Percentiles rank a stretch among this genome's conserved stretches.
phyloP scores from a whole-genome alignment of 176 grass and related monocot species.

The Oryza australiensis region DNA sequence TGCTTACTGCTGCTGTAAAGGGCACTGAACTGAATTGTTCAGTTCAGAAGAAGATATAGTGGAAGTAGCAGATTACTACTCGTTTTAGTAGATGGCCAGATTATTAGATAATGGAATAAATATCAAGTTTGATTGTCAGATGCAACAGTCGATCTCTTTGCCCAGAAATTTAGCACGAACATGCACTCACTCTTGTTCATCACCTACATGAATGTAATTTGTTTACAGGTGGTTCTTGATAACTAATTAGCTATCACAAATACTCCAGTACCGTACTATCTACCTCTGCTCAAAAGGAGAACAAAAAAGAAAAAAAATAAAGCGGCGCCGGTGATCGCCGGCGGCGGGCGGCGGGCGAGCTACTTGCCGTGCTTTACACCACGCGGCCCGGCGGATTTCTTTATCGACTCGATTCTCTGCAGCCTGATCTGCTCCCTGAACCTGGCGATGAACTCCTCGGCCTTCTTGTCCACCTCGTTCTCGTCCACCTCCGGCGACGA shows the following conservation, averaged over 20 bases:
- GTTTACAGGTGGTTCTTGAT: slow-evolving; percentile 47
- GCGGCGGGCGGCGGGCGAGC: slow-evolving; percentile 12
- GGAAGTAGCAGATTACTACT: not conserved
- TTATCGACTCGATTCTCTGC: slow-evolving; percentile 88
- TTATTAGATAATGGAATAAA: not conserved
- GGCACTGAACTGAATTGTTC: not conserved
- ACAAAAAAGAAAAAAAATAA: not conserved
- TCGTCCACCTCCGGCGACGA: slow-evolving; percentile 51
- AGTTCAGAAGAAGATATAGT: not conserved
- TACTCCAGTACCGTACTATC: not conserved
- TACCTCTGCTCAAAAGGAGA: slow-evolving; percentile 15
- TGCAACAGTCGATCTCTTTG: not conserved
- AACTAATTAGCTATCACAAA: slow-evolving; percentile 21
- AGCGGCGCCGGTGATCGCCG: not conserved
- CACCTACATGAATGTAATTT: slow-evolving; percentile 41
- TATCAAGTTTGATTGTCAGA: not conserved
- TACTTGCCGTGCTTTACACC: slow-evolving; percentile 57
- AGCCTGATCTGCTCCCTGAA: slow-evolving; percentile 94
- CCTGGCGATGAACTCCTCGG: slow-evolving; percentile 81
- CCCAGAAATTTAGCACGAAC: slow-evolving; percentile 16
- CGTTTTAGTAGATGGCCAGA: not conserved
- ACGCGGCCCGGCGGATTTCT: slow-evolving; percentile 62
- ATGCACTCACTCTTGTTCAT: slow-evolving; percentile 30
- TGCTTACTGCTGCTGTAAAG: slow-evolving; percentile 16
- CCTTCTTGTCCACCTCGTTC: slow-evolving; percentile 98